Percentiles rank a stretch among this genome's conserved stretches.
Evolutionary conservation across 106 monocot genomes (phyloP).

Genomic region (Allium fistulosum): DNA sequence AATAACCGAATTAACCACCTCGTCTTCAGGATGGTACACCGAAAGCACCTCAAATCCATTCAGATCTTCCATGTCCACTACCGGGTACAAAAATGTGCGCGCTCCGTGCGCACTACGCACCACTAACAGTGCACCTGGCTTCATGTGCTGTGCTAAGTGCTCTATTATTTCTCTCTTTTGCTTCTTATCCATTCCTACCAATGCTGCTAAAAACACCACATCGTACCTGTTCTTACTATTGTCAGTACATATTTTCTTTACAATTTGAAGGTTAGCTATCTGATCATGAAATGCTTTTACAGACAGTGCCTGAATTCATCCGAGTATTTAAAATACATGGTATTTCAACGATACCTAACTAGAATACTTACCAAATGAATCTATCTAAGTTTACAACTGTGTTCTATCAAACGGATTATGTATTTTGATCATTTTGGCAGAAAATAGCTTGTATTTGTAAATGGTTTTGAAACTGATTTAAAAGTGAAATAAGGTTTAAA

Average conservation of each 20-base stretch:
- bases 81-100: constrained; percentile 76
- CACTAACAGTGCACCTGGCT: constrained; percentile 56
- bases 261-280: background rate
- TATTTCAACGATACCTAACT: no score
- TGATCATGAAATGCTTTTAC: background rate
- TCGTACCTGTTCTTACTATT: constrained; percentile 25
- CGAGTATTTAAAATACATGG: background rate
- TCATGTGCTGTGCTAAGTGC: constrained; percentile 63
- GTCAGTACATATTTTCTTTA: background rate
- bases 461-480: no score
- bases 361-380: no score
- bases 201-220: constrained; percentile 72
- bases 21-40: constrained; percentile 57
- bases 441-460: no score
- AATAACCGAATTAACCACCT: constrained; percentile 88
- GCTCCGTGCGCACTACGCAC: constrained; percentile 75
- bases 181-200: constrained; percentile 47
- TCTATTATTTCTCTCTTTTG: constrained; percentile 45
- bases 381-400: no score
- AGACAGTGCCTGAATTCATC: background rate
- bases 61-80: constrained; percentile 41
- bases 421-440: no score
- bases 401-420: no score
- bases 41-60: constrained; percentile 59
- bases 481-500: no score